A percentile compares a stretch with the other conserved stretches of the same genome.
phyloP scores from a whole-genome alignment of 306 rosid genomes.

The Albizia julibrissin region DNA sequence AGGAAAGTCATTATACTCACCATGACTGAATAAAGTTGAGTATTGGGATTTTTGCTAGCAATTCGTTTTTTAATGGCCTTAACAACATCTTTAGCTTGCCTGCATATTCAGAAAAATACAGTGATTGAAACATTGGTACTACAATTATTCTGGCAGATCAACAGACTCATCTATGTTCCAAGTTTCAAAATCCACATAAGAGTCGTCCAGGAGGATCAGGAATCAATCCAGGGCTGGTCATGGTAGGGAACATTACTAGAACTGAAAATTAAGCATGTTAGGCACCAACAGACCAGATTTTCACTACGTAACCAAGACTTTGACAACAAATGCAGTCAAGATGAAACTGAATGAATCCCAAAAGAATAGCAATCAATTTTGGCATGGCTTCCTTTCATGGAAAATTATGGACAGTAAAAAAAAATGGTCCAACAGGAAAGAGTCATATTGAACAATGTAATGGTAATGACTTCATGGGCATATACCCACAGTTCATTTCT shows the following conservation, averaged over 20 bases:
- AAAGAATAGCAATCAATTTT: background rate
- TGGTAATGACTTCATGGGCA: background rate
- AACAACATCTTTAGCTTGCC: slow-evolving; percentile 76
- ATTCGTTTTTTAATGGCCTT: slow-evolving; percentile 83
- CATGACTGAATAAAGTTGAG: slow-evolving; percentile 81
- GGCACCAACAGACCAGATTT: background rate
- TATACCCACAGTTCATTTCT: slow-evolving; percentile 21
- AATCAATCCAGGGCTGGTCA: slow-evolving; percentile 3
- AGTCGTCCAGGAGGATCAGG: background rate
- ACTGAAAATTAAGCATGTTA: slow-evolving; percentile 9
- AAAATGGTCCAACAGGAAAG: background rate
- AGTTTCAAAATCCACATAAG: slow-evolving; percentile 13
- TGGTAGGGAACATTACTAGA: slow-evolving; percentile 10
- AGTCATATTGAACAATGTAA: background rate
- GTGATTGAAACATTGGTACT: slow-evolving; percentile 18
- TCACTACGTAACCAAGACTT: background rate
- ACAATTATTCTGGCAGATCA: slow-evolving; percentile 20
- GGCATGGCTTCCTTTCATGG: background rate
- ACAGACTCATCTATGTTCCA: slow-evolving; percentile 24
- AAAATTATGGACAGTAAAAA: background rate
- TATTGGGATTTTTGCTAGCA: slow-evolving; percentile 68
- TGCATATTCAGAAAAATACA: slow-evolving; percentile 39
- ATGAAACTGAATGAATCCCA: background rate
- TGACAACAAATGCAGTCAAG: background rate
- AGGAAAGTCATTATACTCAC: slow-evolving; percentile 51